A percentile compares a stretch with the other conserved stretches of the same genome.
These are phyloP conservation scores for Tylopilus subfusipes DNA, from an alignment of 768 basidiomycete genomes.

Conservation along the genomic window DNA sequence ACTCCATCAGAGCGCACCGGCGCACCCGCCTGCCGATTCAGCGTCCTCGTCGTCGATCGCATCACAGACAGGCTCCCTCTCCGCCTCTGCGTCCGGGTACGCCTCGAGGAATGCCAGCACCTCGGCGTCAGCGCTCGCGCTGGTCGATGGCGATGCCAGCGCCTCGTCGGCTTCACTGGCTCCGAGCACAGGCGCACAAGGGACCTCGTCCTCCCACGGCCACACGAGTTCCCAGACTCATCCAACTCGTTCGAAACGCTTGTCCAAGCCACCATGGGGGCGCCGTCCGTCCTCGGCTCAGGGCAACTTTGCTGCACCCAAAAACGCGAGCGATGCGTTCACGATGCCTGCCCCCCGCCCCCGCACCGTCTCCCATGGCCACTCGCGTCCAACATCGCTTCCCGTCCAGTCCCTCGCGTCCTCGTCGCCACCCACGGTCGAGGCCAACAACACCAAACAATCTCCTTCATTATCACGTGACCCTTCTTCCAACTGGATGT, in stretches of 20 bases:
- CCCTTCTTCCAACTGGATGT: conserved; percentile 26
- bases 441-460: conserved; percentile 12
- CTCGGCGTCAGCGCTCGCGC: conserved; percentile 2
- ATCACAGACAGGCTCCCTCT: conserved; percentile 13
- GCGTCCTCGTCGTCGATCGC: conserved; percentile 14
- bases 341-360: conserved; percentile 21
- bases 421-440: conserved; percentile 5
- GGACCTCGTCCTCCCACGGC: conserved; percentile 20
- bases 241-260: conserved; percentile 4
- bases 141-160: conserved; percentile 18
- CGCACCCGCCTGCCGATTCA: conserved; percentile 4
- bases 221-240: conserved; percentile 2
- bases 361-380: conserved; percentile 15
- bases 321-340: conserved; percentile 1
- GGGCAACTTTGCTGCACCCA: background rate
- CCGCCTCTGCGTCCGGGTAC: conserved; percentile 15
- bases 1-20: background rate
- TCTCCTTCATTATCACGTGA: conserved; percentile 24
- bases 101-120: conserved; percentile 13
- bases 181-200: conserved; percentile 6
- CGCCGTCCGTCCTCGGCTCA: conserved; percentile 9
- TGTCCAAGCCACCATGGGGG: conserved; percentile 11
- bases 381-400: conserved; percentile 20
- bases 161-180: conserved; percentile 21
- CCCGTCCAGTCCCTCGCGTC: background rate